These are phyloP conservation scores for Salvia miltiorrhiza DNA, from an alignment of 257 asterid genomes.

Conservation along the genomic window DNA sequence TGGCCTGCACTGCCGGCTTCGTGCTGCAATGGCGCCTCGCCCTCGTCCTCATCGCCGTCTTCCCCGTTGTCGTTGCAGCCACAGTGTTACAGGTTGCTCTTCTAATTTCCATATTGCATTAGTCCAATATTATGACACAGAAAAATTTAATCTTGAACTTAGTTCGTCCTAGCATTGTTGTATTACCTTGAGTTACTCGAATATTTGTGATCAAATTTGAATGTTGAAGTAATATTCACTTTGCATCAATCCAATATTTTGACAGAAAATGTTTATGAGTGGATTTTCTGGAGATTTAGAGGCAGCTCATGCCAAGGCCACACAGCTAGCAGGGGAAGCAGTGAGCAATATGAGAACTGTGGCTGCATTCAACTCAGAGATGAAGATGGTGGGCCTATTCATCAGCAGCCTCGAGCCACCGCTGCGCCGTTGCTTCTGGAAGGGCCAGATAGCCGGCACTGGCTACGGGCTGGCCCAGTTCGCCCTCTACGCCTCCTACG, in stretches of 20 bases:
- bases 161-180: too few species aligned
- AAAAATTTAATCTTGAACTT: too few species aligned
- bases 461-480: slow-evolving; percentile 88
- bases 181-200: background rate
- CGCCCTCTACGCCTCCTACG: slow-evolving; percentile 76
- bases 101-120: background rate
- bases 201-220: background rate
- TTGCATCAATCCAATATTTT: background rate
- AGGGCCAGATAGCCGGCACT: slow-evolving; percentile 86
- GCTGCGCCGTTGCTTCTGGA: slow-evolving; percentile 81
- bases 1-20: slow-evolving; percentile 92
- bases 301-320: slow-evolving; percentile 84
- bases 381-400: slow-evolving; percentile 63
- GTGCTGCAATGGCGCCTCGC: slow-evolving; percentile 96
- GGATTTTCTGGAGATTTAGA: slow-evolving; percentile 93
- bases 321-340: slow-evolving; percentile 90
- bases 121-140: too few species aligned
- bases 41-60: slow-evolving; percentile 80
- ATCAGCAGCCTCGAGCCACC: slow-evolving; percentile 58
- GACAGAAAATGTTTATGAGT: slow-evolving; percentile 80
- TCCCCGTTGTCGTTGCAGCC: slow-evolving; percentile 90
- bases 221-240: background rate
- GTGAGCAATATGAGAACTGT: slow-evolving; percentile 79
- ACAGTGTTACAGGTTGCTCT: slow-evolving; percentile 49
- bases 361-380: slow-evolving; percentile 82